Evolutionary conservation across 2,329 filamentous ascomycete genomes (phyloP), one percentile per base, ranked within the genome.

Genomic region (Clathrospora elynae): DNA sequence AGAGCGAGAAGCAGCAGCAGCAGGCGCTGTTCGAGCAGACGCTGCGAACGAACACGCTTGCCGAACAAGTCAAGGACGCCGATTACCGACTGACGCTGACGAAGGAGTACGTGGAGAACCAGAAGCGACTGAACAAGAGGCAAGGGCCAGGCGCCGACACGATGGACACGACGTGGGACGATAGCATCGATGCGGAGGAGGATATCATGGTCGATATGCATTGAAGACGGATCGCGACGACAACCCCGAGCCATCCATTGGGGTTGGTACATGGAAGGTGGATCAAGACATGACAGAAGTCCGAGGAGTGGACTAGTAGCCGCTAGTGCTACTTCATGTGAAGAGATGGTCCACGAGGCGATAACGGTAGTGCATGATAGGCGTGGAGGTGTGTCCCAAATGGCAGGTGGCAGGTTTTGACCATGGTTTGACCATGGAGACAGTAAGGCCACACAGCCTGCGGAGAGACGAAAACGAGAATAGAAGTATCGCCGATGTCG

Each of bases 71-170:
- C 30, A 74, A 75, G 51, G 75, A 79, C 45, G 77, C 75, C 11
- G 81, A 84, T 49, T 73, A 76, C 38, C 77, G 76, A 12, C 60
- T 85, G 35, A 78, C 77, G 28, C 62, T 86, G 28, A 79, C 74
- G 41, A 80, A 78, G 55, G 82, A 85, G 59, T 82, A 80, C 54
- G 70, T 83, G 20, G 78, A 82, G 29, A 73, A 73, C 35, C 46
- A 78, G 36, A 77, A 75, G 57, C 79, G 73, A 48, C 53, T 71
- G 46, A 76, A 71, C 55, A 72, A 73, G 65, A 70, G 72, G 37
- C 56, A 59, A 20, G 64, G 62, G n/a, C 58, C 59, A 6, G 38
- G 44, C 11, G 56, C 59, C 6, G 67, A 71, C 9, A 57, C 58
- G 2, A 71, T 71, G 69, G 69, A 71, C 33, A 62, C 61, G 16